Evolutionary conservation across 2,329 filamentous ascomycete genomes (phyloP).

Genomic region (Aaosphaeria pasadenensis): DNA sequence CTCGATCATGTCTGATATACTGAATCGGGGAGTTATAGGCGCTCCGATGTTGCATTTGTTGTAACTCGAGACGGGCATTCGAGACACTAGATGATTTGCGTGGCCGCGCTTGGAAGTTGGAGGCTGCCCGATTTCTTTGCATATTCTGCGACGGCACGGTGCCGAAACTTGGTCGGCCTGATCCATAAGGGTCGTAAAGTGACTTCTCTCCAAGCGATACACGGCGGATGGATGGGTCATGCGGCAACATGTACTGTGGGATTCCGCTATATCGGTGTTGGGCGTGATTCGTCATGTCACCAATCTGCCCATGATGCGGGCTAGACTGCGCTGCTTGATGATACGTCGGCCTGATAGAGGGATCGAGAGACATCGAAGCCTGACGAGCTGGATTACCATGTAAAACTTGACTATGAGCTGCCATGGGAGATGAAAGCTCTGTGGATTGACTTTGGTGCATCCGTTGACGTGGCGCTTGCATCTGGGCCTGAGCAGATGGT

Average conservation of each 20-base stretch:
- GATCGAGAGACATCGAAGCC: too few relatives aligned
- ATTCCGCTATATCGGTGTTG: constrained; percentile 9
- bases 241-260: constrained; percentile 8
- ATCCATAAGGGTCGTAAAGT: constrained; percentile 26
- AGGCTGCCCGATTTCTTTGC: constrained; percentile 10
- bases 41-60: constrained; percentile 2
- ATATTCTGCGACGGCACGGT: constrained; percentile 6
- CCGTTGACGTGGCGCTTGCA: too few relatives aligned
- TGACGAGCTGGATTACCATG: too few relatives aligned
- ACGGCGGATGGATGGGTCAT: constrained; percentile 7
- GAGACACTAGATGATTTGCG: constrained; percentile 18
- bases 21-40: not conserved
- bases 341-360: too few relatives aligned
- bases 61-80: constrained; percentile 2
- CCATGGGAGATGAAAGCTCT: too few relatives aligned
- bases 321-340: too few relatives aligned
- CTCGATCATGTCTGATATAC: too few relatives aligned
- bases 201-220: constrained; percentile 7
- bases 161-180: constrained; percentile 18
- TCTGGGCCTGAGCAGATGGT: too few relatives aligned
- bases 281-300: constrained; percentile 27
- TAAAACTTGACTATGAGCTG: too few relatives aligned
- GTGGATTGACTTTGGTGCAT: too few relatives aligned
- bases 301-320: constrained; percentile 11
- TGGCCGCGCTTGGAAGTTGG: constrained; percentile 10